phyloP scores from a whole-genome alignment of 176 grass and related monocot genomes.

The Musa schizocarpa region DNA sequence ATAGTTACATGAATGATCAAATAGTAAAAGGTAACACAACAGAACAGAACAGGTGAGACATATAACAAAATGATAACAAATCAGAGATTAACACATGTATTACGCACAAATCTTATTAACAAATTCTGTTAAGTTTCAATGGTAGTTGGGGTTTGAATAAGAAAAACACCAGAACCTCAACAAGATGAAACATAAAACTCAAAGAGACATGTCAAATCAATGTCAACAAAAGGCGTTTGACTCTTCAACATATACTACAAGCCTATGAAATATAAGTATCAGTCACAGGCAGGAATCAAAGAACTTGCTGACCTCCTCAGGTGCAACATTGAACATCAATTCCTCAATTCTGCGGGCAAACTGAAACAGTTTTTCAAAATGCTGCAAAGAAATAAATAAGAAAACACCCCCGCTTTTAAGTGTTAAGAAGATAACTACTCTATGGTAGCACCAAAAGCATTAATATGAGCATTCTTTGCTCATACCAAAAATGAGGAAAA shows the following conservation, averaged over 20 bases:
- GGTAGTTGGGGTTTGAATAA: too few relatives aligned
- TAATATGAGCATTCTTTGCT: not conserved
- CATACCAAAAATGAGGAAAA: conserved; percentile 9
- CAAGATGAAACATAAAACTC: too few relatives aligned
- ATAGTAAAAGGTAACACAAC: too few relatives aligned
- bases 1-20: too few relatives aligned
- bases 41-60: too few relatives aligned
- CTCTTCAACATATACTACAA: not conserved
- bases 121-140: too few relatives aligned
- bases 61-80: too few relatives aligned
- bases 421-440: not conserved
- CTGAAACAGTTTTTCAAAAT: conserved; percentile 91
- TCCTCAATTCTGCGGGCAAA: conserved; percentile 80
- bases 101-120: too few relatives aligned
- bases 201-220: not conserved
- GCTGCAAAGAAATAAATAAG: conserved; percentile 36
- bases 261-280: not conserved
- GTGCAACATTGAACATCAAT: conserved; percentile 58
- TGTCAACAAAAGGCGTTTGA: not conserved
- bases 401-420: not conserved
- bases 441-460: not conserved
- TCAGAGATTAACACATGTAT: too few relatives aligned
- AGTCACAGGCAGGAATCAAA: not conserved
- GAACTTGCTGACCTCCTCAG: conserved; percentile 47
- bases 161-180: too few relatives aligned